phyloP scores from a whole-genome alignment of 179 eudicot species.

The Amaranthus tricolor region DNA sequence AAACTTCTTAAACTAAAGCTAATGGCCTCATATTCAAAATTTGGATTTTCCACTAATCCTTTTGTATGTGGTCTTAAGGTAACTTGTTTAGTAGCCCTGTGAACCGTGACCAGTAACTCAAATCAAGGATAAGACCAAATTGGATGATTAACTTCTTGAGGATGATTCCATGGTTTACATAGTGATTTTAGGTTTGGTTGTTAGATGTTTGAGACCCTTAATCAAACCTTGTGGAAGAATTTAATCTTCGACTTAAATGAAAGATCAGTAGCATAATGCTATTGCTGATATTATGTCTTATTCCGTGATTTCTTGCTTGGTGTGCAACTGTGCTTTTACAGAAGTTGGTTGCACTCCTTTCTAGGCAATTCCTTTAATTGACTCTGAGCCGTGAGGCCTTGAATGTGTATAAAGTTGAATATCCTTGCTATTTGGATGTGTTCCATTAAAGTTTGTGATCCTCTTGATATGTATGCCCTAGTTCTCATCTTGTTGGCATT shows the following conservation, averaged over 20 bases:
- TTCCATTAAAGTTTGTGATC: neutral
- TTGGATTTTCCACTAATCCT: neutral
- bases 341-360: neutral
- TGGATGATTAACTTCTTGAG: neutral
- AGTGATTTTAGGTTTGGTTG: neutral
- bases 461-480: neutral
- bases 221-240: neutral
- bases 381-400: neutral
- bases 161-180: neutral
- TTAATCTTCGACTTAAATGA: neutral
- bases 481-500: neutral
- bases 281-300: neutral
- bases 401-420: neutral
- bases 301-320: neutral
- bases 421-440: slow-evolving; percentile 1
- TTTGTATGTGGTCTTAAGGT: neutral
- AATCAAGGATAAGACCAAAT: neutral
- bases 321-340: neutral
- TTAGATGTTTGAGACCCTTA: neutral
- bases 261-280: neutral
- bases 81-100: neutral
- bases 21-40: neutral
- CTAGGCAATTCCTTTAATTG: neutral
- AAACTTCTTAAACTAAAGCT: neutral
- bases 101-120: neutral